Evolutionary conservation across 2,329 filamentous ascomycete species (phyloP), one percentile per base, ranked within the genome.

Genomic region (Massarina eburnea): DNA sequence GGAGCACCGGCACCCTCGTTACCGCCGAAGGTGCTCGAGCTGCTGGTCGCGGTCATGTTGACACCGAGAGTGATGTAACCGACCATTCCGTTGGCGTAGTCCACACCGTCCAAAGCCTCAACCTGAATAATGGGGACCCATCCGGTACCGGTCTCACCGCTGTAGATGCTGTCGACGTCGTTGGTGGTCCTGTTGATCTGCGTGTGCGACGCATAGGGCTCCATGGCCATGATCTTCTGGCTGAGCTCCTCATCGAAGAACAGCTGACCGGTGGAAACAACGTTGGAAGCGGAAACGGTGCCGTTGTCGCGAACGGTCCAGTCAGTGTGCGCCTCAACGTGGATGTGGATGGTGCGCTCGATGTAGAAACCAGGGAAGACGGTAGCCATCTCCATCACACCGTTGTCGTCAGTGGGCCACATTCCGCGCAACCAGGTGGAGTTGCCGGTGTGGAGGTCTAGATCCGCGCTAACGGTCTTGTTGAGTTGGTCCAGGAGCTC

Each of bases 131-230:
- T 42, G 0, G 70, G 68, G 27, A 64, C 59, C 29, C 53, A 71
- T 5, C 66, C 67, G 33, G 52, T 52, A 4, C 46, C 53, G 0
- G 38, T 41, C 22, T 55, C 51, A 1, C 27, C 41, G 3, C 33
- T 30, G 46, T 44, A 63, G 41, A 56, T 56, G 29, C 34, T 49
- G 43, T 59, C 62, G 18, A 48, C 21, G 32, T 48, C 55, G 43
- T 72, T 73, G 12, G 56, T 62, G 8, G 66, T 70, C 9, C 70
- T 65, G 40, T 71, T 62, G 33, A 71, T 69, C 49, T 63, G 19
- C 1, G 61, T 69, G 43, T 71, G 67, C 5, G 46, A 56, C 3
- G 22, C 53, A 36, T 72, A 72, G 2, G 68, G 68, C 46, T 69
- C 57, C 3, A 69, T 34, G 1, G 58, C 60, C 62, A 70, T 69